Base-by-base conservation (phyloP, 164 flowering plant species). In the Annona squamosa region DNA sequence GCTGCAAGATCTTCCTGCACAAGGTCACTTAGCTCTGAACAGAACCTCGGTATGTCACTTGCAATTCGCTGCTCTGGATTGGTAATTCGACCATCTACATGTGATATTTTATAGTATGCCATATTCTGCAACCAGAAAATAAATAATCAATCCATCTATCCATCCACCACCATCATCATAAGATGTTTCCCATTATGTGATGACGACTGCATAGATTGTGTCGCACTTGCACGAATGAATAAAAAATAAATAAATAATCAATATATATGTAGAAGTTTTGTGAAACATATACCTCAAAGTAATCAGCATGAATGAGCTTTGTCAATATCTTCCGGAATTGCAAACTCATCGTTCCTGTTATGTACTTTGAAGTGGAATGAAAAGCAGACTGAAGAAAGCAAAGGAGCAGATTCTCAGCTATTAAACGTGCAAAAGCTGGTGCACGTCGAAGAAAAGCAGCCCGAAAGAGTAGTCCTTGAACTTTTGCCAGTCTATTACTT, bases 51-150 rank as follows among this genome's bases (percentile, higher is more conserved):
- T 26, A 96, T 87, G 83, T 96, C 99, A 84, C 97, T 93, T 69
- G 98, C 97, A 84, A 96, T 93, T 75, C 93, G 77, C 81, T 96
- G 99, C 79, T 96, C 99, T 18, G 99, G 98, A 75, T 90, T 90
- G 52, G 85, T 81, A 68, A 96, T 89, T 67, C 97, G 93, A 48
- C 97, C 93, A 83, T 96, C 99, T 74, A 96, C 99, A 85, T 96
- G 99, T 63, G 99, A 93, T 69, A 96, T 82, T 84, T 96, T 96
- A 87, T 96, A 96, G 84, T 93, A 96, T 26, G 87, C 89, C 98
- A 96, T 96, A 78, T 92, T 90, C 99, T 96, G 92, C 71, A 85
- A 82, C 69, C 79, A 57, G 74, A 78, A 78, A 43, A 26, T 26
- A 26, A 26, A 26, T 0, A 26, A 52, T 52, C 59, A 5, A 6